phyloP scores from a whole-genome alignment of 2,329 filamentous ascomycete genomes.

The Chaetomium olivaceum region DNA sequence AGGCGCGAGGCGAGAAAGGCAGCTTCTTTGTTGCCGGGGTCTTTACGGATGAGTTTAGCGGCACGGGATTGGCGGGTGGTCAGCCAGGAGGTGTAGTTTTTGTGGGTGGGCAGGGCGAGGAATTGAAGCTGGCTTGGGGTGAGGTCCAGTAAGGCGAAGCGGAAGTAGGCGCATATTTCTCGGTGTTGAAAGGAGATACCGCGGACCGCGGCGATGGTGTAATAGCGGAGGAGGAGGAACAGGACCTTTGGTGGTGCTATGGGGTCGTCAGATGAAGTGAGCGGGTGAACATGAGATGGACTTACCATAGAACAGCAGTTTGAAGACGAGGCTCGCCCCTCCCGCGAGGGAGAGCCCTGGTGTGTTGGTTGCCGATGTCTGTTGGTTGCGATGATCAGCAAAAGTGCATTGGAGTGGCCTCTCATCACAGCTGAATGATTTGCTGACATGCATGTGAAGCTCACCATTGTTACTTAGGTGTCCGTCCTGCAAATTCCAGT shows the following conservation, averaged over 20 bases:
- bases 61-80: constrained; percentile 7
- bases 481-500: not conserved
- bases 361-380: not conserved
- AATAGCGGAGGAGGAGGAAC: constrained; percentile 29
- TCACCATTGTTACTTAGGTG: not conserved
- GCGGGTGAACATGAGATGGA: not conserved
- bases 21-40: not conserved
- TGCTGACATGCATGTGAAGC: not conserved
- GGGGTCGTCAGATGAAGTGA: not conserved
- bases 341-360: constrained; percentile 13
- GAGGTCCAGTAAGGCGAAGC: constrained; percentile 26
- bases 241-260: constrained; percentile 32
- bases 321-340: constrained; percentile 20
- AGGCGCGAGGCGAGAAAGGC: constrained; percentile 21
- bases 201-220: constrained; percentile 24
- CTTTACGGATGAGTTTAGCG: not conserved
- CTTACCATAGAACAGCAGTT: constrained; percentile 21
- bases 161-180: constrained; percentile 22
- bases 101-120: constrained; percentile 18
- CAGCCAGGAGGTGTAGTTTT: constrained; percentile 28
- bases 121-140: constrained; percentile 26
- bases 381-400: not conserved
- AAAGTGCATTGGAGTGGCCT: not conserved
- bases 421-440: not conserved
- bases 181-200: constrained; percentile 27